Evolutionary conservation across 345 rosid genomes (phyloP), one percentile per base, ranked within the genome.

Genomic region (Eutrema yunnanense): DNA sequence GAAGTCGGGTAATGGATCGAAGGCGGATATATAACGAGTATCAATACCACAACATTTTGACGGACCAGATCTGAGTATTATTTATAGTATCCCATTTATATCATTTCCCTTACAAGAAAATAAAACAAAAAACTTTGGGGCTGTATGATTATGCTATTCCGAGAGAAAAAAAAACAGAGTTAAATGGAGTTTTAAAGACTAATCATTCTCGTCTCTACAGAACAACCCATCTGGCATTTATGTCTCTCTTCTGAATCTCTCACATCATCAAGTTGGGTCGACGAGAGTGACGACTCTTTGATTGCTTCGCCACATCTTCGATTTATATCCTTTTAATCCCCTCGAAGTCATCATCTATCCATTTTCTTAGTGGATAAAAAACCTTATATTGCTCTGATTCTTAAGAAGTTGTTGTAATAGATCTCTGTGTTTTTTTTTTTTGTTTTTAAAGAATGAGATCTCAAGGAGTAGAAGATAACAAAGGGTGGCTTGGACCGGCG

Each of bases 371-470:
- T 42, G 65, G 29, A 57, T 41, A 42, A 40, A 42, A 40, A 59
- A 37, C 4, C 16, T 59, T 57, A 59, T 26, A 52, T 27, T 10
- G 40, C 27, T 62, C 54, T 53, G 44, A 27, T 50, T 71, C 6
- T 2, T 36, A 22, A 16, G 10, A 56, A 22, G 26, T 22, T 22
- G 16, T 34, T 40, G 12, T 9, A 2, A 62, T 4, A 67, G 2
- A 60, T 51, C 47, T 68, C 42, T 61, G 9, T 75, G n/a, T 33
- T 12, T 14, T 2, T 9, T 6, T 19, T 0, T 19, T 19, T 19
- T 19, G 16, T 22, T 0, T 8, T 16, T 33, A 22, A 53, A 68
- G 59, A 42, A 40, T 4, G 96, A 89, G 91, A 83, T 88, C 96
- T 75, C 72, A 67, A 53, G 50, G 83, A 0, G 47, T 65, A 2